These are phyloP conservation scores for Picochlorum costavermella DNA, from an alignment of 139 green algal species.

Conservation along the genomic window DNA sequence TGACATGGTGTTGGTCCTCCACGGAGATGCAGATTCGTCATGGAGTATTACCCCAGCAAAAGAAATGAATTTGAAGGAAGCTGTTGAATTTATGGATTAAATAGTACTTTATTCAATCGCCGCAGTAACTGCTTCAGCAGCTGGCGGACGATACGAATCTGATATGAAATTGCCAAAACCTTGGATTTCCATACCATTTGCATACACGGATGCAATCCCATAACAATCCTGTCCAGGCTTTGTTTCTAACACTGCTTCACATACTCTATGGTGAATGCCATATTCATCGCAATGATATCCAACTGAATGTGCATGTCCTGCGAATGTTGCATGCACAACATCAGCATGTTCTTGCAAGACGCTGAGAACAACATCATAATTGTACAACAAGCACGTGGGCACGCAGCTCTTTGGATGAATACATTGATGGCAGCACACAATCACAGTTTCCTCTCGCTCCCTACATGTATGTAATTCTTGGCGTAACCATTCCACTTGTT, in stretches of 20 bases:
- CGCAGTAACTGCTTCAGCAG: background rate
- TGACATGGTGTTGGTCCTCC: conserved; percentile 57
- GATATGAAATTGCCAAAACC: conserved; percentile 19
- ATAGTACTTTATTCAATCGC: background rate
- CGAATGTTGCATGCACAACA: conserved; percentile 45
- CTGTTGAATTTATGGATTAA: conserved; percentile 25
- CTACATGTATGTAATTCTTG: conserved; percentile 24
- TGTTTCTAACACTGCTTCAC: conserved; percentile 60
- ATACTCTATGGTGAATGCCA: conserved; percentile 59
- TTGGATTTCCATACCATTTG: conserved; percentile 30
- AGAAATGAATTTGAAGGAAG: conserved; percentile 21
- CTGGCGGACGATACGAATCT: background rate
- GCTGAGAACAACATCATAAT: conserved; percentile 51
- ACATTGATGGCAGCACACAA: conserved; percentile 41
- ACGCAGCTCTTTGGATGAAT: conserved; percentile 39
- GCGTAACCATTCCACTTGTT: conserved; percentile 72
- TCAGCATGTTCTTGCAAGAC: conserved; percentile 21
- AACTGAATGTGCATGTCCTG: conserved; percentile 55
- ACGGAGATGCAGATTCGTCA: conserved; percentile 10
- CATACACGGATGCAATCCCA: conserved; percentile 36
- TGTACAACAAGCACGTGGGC: conserved; percentile 56
- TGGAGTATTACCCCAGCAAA: conserved; percentile 16
- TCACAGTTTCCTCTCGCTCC: conserved; percentile 24
- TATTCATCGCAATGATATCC: conserved; percentile 20
- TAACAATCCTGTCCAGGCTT: conserved; percentile 39